Conservation (phyloP, 2,329 filamentous ascomycete species). For the Stylonectria norvegica region DNA sequence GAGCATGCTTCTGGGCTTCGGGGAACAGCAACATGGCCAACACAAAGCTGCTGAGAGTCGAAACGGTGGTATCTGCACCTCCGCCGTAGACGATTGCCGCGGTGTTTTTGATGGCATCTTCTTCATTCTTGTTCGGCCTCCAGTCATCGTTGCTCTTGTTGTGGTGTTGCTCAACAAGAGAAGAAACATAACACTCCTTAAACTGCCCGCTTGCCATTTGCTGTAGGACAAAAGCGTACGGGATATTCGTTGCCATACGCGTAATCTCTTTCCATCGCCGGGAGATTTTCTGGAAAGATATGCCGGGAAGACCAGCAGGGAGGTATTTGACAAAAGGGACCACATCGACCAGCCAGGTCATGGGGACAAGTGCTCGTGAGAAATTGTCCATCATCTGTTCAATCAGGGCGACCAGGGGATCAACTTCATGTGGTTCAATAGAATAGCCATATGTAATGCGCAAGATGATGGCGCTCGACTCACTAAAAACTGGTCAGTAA, state of each 20-base stretch:
- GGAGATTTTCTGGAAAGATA: conserved; percentile 26
- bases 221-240: conserved; percentile 29
- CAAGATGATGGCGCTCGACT: conserved; percentile 27
- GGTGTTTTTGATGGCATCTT: conserved; percentile 22
- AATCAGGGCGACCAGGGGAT: conserved; percentile 29
- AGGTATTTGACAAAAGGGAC: conserved; percentile 31
- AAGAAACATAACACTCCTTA: conserved; percentile 27
- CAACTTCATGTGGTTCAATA: conserved; percentile 26
- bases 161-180: conserved; percentile 19
- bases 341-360: conserved; percentile 33
- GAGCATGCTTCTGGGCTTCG: conserved; percentile 22
- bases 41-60: conserved; percentile 22
- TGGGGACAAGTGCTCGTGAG: conserved; percentile 25
- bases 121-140: conserved; percentile 14
- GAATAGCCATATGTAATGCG: conserved; percentile 32
- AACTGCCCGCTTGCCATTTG: conserved; percentile 23
- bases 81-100: conserved; percentile 29
- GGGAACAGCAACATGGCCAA: conserved; percentile 26
- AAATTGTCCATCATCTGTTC: conserved; percentile 30
- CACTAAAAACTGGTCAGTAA: conserved; percentile 14
- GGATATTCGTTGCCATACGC: conserved; percentile 18
- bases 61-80: conserved; percentile 30
- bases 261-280: conserved; percentile 20
- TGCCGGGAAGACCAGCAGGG: conserved; percentile 30
- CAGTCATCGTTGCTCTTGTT: neutral